These are phyloP conservation scores for Coccomyxa subellipsoidea DNA, from an alignment of 163 green algal genomes.

Conservation along the genomic window DNA sequence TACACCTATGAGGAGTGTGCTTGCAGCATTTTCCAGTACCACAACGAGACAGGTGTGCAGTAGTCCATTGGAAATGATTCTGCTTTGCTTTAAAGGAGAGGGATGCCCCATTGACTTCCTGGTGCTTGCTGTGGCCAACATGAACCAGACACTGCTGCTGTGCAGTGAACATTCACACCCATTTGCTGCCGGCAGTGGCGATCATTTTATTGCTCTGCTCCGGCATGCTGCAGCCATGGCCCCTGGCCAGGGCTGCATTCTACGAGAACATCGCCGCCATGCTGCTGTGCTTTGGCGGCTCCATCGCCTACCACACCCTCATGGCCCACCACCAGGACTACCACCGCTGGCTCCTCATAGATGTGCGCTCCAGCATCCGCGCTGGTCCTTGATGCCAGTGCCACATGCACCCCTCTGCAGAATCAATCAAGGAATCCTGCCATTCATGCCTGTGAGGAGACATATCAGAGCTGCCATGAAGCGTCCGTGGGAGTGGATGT, in stretches of 20 bases:
- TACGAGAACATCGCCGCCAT: slow-evolving; percentile 25
- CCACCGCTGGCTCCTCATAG: slow-evolving; percentile 28
- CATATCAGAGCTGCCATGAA: too few species aligned
- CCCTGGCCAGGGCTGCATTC: slow-evolving; percentile 16
- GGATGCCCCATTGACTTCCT: too few species aligned
- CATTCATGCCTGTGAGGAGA: too few species aligned
- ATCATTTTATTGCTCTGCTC: slow-evolving; percentile 9
- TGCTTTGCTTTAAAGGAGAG: too few species aligned
- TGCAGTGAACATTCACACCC: slow-evolving; percentile 43
- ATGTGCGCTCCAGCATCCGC: slow-evolving; percentile 32
- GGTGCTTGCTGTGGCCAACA: not conserved
- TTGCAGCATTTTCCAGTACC: slow-evolving; percentile 29
- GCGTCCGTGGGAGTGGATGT: too few species aligned
- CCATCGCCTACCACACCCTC: slow-evolving; percentile 39
- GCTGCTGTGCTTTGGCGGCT: slow-evolving; percentile 31
- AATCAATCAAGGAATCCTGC: too few species aligned
- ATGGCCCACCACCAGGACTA: slow-evolving; percentile 43
- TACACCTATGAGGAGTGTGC: slow-evolving; percentile 26
- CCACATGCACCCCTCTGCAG: too few species aligned
- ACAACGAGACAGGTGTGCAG: slow-evolving; percentile 44
- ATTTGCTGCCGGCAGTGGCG: slow-evolving; percentile 29
- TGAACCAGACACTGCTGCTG: not conserved
- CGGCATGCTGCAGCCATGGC: slow-evolving; percentile 26
- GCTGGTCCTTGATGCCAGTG: too few species aligned
- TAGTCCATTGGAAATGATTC: not conserved